Evolutionary conservation across 495 filamentous ascomycete genomes (phyloP).

Genomic region (Penicillium canariense): DNA sequence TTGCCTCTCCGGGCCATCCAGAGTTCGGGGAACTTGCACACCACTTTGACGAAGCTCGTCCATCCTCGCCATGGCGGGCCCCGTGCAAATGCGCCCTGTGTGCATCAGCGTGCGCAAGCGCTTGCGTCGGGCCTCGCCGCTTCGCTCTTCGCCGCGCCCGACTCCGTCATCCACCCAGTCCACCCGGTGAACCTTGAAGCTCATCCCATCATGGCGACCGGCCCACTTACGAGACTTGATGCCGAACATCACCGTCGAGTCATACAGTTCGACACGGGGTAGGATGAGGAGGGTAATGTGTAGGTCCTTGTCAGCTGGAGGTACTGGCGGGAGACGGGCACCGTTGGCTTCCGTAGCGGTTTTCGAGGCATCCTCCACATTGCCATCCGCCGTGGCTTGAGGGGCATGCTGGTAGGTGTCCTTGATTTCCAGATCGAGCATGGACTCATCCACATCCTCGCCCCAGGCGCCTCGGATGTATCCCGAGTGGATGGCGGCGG

Average conservation of each 20-base stretch:
- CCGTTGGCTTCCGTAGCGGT: slow-evolving; percentile 26
- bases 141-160: slow-evolving; percentile 63
- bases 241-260: slow-evolving; percentile 69
- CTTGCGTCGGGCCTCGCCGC: slow-evolving; percentile 60
- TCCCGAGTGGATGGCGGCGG: slow-evolving; percentile 88
- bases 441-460: slow-evolving; percentile 64
- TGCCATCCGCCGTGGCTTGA: slow-evolving; percentile 26
- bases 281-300: slow-evolving; percentile 84
- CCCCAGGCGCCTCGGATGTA: slow-evolving; percentile 89
- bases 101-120: slow-evolving; percentile 51
- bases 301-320: slow-evolving; percentile 62
- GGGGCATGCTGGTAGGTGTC: slow-evolving; percentile 41
- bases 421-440: slow-evolving; percentile 64
- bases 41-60: slow-evolving; percentile 40
- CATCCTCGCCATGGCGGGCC: slow-evolving; percentile 41
- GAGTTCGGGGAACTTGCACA: slow-evolving; percentile 33
- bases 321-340: slow-evolving; percentile 38
- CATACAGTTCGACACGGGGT: slow-evolving; percentile 73
- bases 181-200: slow-evolving; percentile 75
- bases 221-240: slow-evolving; percentile 74
- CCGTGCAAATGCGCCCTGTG: slow-evolving; percentile 47
- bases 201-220: slow-evolving; percentile 76
- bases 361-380: slow-evolving; percentile 8
- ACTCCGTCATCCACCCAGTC: slow-evolving; percentile 76
- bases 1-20: slow-evolving; percentile 32